Conservation (phyloP, 1,284 basidiomycete genomes). For the Exsudoporus floridanus region DNA sequence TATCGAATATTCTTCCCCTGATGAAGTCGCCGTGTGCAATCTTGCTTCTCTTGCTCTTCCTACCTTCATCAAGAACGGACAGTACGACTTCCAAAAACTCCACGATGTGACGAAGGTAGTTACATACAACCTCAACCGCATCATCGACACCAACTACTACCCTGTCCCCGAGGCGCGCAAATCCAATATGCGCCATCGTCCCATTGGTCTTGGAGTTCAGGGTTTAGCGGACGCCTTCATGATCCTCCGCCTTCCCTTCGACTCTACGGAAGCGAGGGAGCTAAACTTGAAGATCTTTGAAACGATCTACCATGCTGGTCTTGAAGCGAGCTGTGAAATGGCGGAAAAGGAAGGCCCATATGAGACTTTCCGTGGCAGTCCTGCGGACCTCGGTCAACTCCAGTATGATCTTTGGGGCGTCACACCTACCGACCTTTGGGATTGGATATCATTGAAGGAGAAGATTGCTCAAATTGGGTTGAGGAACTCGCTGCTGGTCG, state of each 20-base stretch:
- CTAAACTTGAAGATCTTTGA: slow-evolving; percentile 98
- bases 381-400: slow-evolving; percentile 84
- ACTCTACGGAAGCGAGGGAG: slow-evolving; percentile 82
- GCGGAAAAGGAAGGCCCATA: slow-evolving; percentile 85
- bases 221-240: slow-evolving; percentile 99
- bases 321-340: slow-evolving; percentile 91
- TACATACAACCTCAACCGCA: slow-evolving; percentile 89
- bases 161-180: slow-evolving; percentile 88
- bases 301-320: slow-evolving; percentile 96
- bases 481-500: slow-evolving; percentile 91
- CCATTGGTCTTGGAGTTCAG: slow-evolving; percentile 97
- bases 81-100: slow-evolving; percentile 92
- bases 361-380: slow-evolving; percentile 90
- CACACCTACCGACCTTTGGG: slow-evolving; percentile 92
- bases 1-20: slow-evolving; percentile 96
- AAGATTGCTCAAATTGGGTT: slow-evolving; percentile 87
- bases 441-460: slow-evolving; percentile 88
- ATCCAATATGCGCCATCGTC: slow-evolving; percentile 97
- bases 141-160: slow-evolving; percentile 95
- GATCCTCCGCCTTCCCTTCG: slow-evolving; percentile 95
- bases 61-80: slow-evolving; percentile 72
- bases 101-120: slow-evolving; percentile 95
- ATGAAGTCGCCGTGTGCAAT: slow-evolving; percentile 99
- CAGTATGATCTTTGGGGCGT: slow-evolving; percentile 97
- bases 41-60: slow-evolving; percentile 97